Conservation (phyloP, 371 early-diverging fungal genomes). For the Mycotypha africana region DNA sequence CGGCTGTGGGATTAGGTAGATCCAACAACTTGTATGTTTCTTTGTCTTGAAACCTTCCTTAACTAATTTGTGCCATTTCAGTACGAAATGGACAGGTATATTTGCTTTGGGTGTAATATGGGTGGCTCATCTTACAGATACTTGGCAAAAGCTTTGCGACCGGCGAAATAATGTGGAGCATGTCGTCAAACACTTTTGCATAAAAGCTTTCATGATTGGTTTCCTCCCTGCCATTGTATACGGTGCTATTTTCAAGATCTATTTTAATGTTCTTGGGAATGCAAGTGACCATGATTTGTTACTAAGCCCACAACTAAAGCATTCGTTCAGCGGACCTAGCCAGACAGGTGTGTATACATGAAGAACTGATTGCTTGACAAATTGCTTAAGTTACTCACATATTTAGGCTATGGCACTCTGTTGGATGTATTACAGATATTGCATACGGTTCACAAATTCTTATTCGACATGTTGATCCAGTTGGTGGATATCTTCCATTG, state of each 20-base stretch:
- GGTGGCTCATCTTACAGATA: conserved; percentile 66
- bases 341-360: conserved; percentile 20
- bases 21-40: conserved; percentile 52
- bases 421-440: conserved; percentile 46
- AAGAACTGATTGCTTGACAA: conserved; percentile 17
- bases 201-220: conserved; percentile 66
- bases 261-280: conserved; percentile 63
- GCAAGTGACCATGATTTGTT: conserved; percentile 80
- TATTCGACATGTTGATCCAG: conserved; percentile 67
- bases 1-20: conserved; percentile 22
- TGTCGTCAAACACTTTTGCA: conserved; percentile 34
- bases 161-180: conserved; percentile 43
- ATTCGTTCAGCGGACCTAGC: too few relatives aligned
- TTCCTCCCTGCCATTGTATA: conserved; percentile 81
- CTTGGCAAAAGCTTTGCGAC: conserved; percentile 80
- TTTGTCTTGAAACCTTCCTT: too few relatives aligned
- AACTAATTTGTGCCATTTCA: too few relatives aligned
- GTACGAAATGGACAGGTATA: conserved; percentile 30
- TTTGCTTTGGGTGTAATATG: conserved; percentile 16
- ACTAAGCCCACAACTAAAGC: conserved; percentile 73
- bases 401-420: neutral
- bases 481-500: conserved; percentile 84
- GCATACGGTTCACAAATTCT: conserved; percentile 77
- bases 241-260: conserved; percentile 68
- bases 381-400: conserved; percentile 5